Base-by-base conservation (phyloP, 257 asterid genomes). In the Agastache rugosa region DNA sequence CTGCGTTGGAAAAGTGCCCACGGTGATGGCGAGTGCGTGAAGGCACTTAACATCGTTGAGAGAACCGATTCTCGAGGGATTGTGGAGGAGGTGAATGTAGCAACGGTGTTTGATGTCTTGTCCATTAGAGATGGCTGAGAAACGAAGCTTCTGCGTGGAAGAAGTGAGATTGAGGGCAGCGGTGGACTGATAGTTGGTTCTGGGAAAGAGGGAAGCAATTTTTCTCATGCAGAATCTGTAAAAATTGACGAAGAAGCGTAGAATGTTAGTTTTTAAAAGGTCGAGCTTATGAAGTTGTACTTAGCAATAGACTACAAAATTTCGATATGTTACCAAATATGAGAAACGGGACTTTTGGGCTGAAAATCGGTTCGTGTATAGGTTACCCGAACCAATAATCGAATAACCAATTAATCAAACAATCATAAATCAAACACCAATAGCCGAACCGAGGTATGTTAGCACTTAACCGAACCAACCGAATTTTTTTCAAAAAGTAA, bases 11-110 rank as follows among this genome's bases (percentile, higher is more conserved):
- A 75, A 56, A 22, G 88, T 63, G 3, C 85, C 93, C 76, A 59
- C 11, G 12, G 88, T 89, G 77, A 87, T 77, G 78, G 84, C 55
- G 79, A 90, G 79, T n/a, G 90, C 96, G 34, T 94, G 97, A 31
- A 90, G 77, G 23, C 87, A 69, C 74, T 89, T 84, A 0, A 88
- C 78, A 27, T 82, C 79, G 9, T 48, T 8, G 73, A 87, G 83
- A 1, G 96, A 86, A 44, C 37, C 67, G 73, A 86, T 76, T 74
- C 69, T 67, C 42, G 82, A 20, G 69, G 89, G 87, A 20, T 87
- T 83, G 59, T 77, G 86, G 56, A 93, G 88, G 74, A 81, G 74
- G 55, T 76, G 80, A 27, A 76, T 54, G 80, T 59, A 59, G 71
- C 51, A 45, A 61, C 35, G 88, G 50, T 69, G 83, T 68, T 83